Percentiles rank a stretch among this genome's conserved stretches.
Evolutionary conservation across 768 basidiomycete genomes (phyloP).

Genomic region (Hygrocybe coccinea): DNA sequence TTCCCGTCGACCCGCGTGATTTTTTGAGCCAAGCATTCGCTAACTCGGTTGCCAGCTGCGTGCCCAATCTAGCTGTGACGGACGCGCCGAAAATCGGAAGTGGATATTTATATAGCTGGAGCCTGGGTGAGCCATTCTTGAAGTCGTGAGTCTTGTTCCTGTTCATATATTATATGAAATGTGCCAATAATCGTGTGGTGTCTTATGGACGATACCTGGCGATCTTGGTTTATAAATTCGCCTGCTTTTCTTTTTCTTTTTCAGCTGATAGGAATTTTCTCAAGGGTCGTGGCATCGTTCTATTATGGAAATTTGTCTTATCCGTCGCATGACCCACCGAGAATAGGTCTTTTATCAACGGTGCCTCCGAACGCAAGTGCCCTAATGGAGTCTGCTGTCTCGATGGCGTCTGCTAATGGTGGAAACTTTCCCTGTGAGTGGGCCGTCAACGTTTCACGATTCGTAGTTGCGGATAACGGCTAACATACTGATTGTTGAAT

Average conservation of each 20-base stretch:
- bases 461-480: no score
- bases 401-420: conserved; percentile 23
- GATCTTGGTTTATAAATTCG: no score
- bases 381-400: conserved; percentile 32
- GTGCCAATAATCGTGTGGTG: no score
- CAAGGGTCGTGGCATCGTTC: conserved; percentile 60
- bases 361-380: conserved; percentile 53
- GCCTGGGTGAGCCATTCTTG: conserved; percentile 69
- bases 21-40: conserved; percentile 44
- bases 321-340: conserved; percentile 63
- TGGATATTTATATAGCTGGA: conserved; percentile 72
- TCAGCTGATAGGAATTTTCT: background rate
- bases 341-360: conserved; percentile 68
- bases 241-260: no score
- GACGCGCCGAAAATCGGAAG: conserved; percentile 53
- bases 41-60: conserved; percentile 41
- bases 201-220: no score
- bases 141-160: conserved; percentile 50
- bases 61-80: conserved; percentile 52
- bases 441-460: background rate
- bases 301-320: conserved; percentile 69
- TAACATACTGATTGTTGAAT: no score
- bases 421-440: conserved; percentile 22
- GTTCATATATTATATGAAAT: no score
- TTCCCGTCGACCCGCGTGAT: conserved; percentile 74